Base-by-base conservation (phyloP, 768 basidiomycete genomes). In the Lactifluus volemus region DNA sequence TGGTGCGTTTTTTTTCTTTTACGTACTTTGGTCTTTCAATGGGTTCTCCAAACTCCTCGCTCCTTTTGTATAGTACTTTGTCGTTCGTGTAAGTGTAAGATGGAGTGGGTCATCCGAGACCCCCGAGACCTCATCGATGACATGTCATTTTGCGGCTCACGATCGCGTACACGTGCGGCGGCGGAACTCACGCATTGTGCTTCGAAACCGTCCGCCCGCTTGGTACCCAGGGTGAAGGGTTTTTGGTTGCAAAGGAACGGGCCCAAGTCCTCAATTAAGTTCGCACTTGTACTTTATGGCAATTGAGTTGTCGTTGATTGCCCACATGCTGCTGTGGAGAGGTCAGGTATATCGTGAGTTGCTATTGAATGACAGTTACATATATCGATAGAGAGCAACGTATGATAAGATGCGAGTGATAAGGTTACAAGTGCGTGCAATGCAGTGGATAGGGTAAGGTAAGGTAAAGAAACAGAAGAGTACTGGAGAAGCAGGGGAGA, bases 361-460 rank as follows among this genome's bases (percentile, higher is more conserved):
- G 48, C 12, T 53, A 58, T 58, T 44, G 56, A 49, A 42, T 54
- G 30, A 41, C n/a, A 49, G 53, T 34, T 52, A 62, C 55, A 57
- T 39, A 53, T 45, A 57, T 54, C 52, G 55, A 63, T 58, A 45
- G 47, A 39, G 52, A 42, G 25, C 53, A 39, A 38, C 14, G 56
- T 48, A 66, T 49, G 56, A 64, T 66, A 59, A 54, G 53, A 59
- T 64, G 64, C 58, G 44, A 58, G 58, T 65, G 57, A 63, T 66
- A 64, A 64, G 32, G 53, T 66, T 66, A 66, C 65, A 66, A 66
- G 59, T 66, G 65, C 52, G 49, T 54, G 61, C 39, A 36, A 34
- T 56, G 39, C 45, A 39, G 59, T 53, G 39, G 34, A 15, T 17
- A 47, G 21, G 39, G 45, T 39, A 55, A 39, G 39, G 45, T 39